Evolutionary conservation across 2,329 filamentous ascomycete genomes (phyloP), one percentile per base, ranked within the genome.

Genomic region (Zarea fungicola): DNA sequence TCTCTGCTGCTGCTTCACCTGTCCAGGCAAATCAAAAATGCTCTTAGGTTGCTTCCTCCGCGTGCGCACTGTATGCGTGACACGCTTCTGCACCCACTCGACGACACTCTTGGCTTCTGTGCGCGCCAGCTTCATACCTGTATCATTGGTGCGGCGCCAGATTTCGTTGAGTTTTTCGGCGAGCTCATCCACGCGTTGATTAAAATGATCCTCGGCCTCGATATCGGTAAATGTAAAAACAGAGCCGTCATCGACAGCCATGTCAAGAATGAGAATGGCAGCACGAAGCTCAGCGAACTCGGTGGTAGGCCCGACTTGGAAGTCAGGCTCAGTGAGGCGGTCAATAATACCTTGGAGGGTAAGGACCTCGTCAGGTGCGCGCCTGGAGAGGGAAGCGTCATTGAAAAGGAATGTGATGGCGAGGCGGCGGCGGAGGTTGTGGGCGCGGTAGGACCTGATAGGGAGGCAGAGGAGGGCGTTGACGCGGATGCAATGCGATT

Each of bases 91-190:
- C n/a, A 96, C 69, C 50, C 83, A 77, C 58, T 95, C 86, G 32
- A 95, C 73, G 10, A 77, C 75, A 47, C 83, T 82, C 66, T 95
- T 96, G 11, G 87, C 82, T 60, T 95, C 83, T 25, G 87, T 85
- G 25, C 87, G 78, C 14, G 78, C 77, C 50, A 93, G 73, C 19
- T 81, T 81, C 37, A 88, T 85, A 34, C 87, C 88, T 1, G 83
- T 77, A 59, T 90, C 87, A 51, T 84, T 77, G 58, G 95, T 95
- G 32, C 76, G 76, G 50, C 72, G 70, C 65, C 74, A 75, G 26
- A 83, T 68, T 14, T 67, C 63, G 54, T 83, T 80, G 44, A 95
- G 71, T 28, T 71, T 72, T 16, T 68, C 66, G 1, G 80, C 74
- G 5, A 96, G 72, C 19, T 68, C 70, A 64, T 96, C 90, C 28